Base-by-base conservation (phyloP, 2,329 filamentous ascomycete species). In the Leptographium wingfieldii region DNA sequence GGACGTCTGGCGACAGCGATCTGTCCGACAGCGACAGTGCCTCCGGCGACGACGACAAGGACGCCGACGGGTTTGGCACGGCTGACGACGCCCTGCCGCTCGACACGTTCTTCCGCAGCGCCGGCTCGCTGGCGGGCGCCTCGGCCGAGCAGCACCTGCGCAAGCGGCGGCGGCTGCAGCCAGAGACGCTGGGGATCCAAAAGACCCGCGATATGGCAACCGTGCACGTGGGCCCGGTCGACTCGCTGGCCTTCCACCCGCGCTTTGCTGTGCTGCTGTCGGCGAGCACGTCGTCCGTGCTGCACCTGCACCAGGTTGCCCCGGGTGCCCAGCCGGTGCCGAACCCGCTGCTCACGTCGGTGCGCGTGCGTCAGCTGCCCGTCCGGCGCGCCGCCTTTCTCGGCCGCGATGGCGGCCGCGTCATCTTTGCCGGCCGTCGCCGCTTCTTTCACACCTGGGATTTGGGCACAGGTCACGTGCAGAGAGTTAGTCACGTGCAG, bases 381-480 rank as follows among this genome's bases (percentile, higher is more conserved):
- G 80, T 99, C 58, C 84, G 87, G 61, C 90, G 87, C 12, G 90
- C 92, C 7, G 82, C 87, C 46, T 97, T 99, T 72, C 77, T 91
- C 60, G 75, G 75, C 19, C 90, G 88, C 64, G 85, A 87, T 62
- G 38, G 51, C 38, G 85, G 87, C 63, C 87, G 87, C 66, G 87
- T 99, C 65, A 89, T 96, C 72, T 88, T 96, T 62, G 88, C 91
- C 22, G 92, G 92, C 46, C 86, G 92, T 43, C 84, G 94, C 56
- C 85, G 85, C 64, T 97, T 91, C 76, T 96, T 97, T 73, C 94
- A 97, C 73, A 85, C 87, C 65, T 99, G 94, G 94, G 86, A 97
- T 68, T 80, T 99, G 29, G 78, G 86, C 52, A 86, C 87, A 0
- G 94, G 94, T 52, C 77, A 79, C 14, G 84, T 99, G 56, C 87